phyloP scores from a whole-genome alignment of 805 yeast species.

The Candida ulmi region DNA sequence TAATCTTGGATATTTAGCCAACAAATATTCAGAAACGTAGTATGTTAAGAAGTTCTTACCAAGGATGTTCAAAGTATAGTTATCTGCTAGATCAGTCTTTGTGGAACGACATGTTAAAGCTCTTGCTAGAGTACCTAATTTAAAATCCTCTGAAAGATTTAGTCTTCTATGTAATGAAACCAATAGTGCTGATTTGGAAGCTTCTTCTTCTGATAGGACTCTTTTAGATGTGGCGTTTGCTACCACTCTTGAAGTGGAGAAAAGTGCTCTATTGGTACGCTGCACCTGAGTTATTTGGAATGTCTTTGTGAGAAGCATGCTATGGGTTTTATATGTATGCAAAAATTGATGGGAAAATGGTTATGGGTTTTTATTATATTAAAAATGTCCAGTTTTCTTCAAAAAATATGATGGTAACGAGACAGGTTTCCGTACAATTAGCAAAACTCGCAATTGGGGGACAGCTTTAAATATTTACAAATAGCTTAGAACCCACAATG shows the following conservation, averaged over 20 bases:
- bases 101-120: constrained; percentile 60
- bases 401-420: too few species aligned
- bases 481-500: too few species aligned
- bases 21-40: constrained; percentile 67
- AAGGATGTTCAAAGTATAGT: constrained; percentile 72
- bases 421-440: too few species aligned
- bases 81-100: constrained; percentile 49
- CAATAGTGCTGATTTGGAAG: constrained; percentile 61
- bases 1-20: constrained; percentile 80
- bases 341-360: background rate
- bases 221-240: constrained; percentile 1
- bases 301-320: background rate
- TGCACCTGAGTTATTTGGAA: background rate
- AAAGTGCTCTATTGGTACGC: background rate
- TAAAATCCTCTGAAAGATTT: constrained; percentile 49
- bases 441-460: too few species aligned
- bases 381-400: background rate
- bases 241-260: background rate
- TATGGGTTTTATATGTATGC: background rate
- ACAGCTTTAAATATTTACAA: too few species aligned
- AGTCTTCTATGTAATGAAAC: constrained; percentile 76
- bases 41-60: constrained; percentile 76
- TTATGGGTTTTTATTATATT: too few species aligned
- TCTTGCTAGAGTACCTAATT: constrained; percentile 69
- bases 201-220: constrained; percentile 43